These are phyloP conservation scores for apple (Malus domestica) DNA, from an alignment of 306 rosid species.

Conservation along the genomic window ASM211411v1 NC_041800.1:23863733-23864232, in stretches of 20 bases:
- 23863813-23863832: conserved; percentile 44
- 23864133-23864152: conserved; percentile 14
- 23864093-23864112: conserved; percentile 57
- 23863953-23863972: conserved; percentile 38
- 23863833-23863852: conserved; percentile 59
- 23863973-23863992: conserved; percentile 32
- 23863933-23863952: conserved; percentile 35
- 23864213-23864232: conserved; percentile 16
- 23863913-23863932: conserved; percentile 27
- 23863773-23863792: conserved; percentile 57
- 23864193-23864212: conserved; percentile 38
- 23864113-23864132: conserved; percentile 20
- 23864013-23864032: not conserved
- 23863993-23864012: not conserved
- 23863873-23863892: conserved; percentile 51
- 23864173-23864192: conserved; percentile 65
- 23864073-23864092: conserved; percentile 50
- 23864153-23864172: conserved; percentile 44
- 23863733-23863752: conserved; percentile 68
- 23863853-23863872: conserved; percentile 85
- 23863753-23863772: conserved; percentile 67
- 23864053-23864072: not conserved
- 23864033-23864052: not conserved
- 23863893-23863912: conserved; percentile 54
- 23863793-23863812: conserved; percentile 40